Base-by-base conservation (phyloP, 1,139 yeast genomes). In the Suhomyces coccinellae region DNA sequence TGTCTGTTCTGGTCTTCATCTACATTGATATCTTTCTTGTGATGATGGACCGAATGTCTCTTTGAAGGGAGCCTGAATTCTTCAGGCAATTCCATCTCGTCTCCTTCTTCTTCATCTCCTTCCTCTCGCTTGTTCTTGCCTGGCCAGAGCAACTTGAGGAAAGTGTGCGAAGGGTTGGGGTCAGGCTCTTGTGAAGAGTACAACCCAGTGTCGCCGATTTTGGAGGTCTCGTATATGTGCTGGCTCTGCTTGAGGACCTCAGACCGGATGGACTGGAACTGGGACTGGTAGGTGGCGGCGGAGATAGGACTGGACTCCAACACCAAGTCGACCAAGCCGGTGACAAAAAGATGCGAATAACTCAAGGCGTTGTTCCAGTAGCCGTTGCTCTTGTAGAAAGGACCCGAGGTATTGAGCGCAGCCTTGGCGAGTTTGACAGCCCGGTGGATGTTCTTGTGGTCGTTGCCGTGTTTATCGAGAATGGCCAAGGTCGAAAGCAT, bases 171-270 rank as follows among this genome's bases (percentile, higher is more conserved):
- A 6, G 13, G 12, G 30, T 40, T 30, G 13, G 45, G 28, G 3
- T 9, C 11, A 3, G 33, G n/a, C 4, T 12, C 17, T 22, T 24
- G 24, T 2, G 45, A 36, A n/a, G 36, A 17, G 41, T 39, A 49
- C 20, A 46, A 42, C 5, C 49, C 52, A 13, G 41, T 14, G 15
- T 35, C 26, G 10, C 34, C 27, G 11, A 26, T 26, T 26, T 65
- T 65, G 33, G 55, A 56, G 41, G 50, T 58, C 12, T 54, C 35
- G 39, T 47, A 53, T 24, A 66, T 50, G 43, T 50, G 61, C 10
- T 41, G 40, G 8, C 58, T 66, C 45, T 67, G 66, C 34, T 54
- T 54, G 5, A 38, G 32, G 1, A 65, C 51, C 40, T 62, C 66
- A 2, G 39, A 10, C 22, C 41, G 47, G 40, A 55, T 57, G 15